These are phyloP conservation scores for Boletus bicolor DNA, from an alignment of 768 basidiomycete genomes.

Conservation along the genomic window DNA sequence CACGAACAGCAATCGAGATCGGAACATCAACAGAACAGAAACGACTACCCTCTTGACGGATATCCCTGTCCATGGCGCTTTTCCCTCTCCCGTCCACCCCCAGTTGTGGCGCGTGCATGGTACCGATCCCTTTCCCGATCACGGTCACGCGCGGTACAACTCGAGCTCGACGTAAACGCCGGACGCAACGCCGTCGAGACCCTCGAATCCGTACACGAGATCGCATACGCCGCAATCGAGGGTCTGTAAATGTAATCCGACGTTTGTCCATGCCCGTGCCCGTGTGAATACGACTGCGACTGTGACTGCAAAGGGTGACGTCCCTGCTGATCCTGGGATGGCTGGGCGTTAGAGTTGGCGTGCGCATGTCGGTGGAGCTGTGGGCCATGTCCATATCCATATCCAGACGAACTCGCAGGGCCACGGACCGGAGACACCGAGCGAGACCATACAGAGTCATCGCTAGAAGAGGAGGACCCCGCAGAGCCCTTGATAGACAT, in stretches of 20 bases:
- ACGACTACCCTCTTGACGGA: conserved; percentile 7
- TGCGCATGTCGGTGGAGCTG: conserved; percentile 18
- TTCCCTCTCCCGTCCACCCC: conserved; percentile 13
- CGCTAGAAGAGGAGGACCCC: conserved; percentile 25
- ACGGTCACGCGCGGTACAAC: conserved; percentile 16
- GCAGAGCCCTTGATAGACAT: conserved; percentile 12
- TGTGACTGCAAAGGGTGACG: background rate
- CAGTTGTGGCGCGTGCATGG: conserved; percentile 6
- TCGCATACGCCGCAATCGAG: conserved; percentile 31
- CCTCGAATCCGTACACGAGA: conserved; percentile 32
- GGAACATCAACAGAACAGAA: background rate
- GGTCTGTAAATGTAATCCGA: conserved; percentile 30
- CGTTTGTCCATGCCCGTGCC: background rate
- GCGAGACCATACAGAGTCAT: conserved; percentile 25
- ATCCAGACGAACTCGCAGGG: background rate
- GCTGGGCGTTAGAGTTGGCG: conserved; percentile 1
- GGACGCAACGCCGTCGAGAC: conserved; percentile 35
- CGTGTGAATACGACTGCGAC: background rate
- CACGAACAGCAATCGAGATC: background rate
- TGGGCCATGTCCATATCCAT: conserved; percentile 8
- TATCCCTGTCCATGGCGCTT: conserved; percentile 16
- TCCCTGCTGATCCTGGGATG: conserved; percentile 18
- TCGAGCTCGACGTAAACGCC: conserved; percentile 29
- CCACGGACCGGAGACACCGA: conserved; percentile 26
- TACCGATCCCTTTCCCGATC: conserved; percentile 17